Conservation (phyloP, 2,329 filamentous ascomycete species). For the Nannizziopsis barbatae region DNA sequence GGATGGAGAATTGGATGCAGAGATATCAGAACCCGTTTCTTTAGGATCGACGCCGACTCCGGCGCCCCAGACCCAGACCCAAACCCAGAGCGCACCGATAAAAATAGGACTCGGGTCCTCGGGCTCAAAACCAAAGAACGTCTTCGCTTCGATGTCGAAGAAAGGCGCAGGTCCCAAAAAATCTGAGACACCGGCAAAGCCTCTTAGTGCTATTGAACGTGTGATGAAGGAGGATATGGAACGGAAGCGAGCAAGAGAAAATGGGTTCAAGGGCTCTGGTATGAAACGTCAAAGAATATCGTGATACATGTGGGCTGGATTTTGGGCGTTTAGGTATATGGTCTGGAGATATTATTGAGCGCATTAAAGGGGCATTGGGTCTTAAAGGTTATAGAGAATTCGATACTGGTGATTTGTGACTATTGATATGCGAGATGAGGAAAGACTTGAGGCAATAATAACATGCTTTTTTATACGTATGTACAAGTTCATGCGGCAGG, state of each 20-base stretch:
- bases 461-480: too few species aligned
- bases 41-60: constrained; percentile 1
- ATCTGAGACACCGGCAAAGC: constrained; percentile 11
- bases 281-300: constrained; percentile 14
- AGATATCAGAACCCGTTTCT: constrained; percentile 3
- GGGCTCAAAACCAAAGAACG: constrained; percentile 15
- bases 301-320: background rate
- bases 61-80: constrained; percentile 3
- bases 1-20: background rate
- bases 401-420: too few species aligned
- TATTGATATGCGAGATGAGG: too few species aligned
- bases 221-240: constrained; percentile 18
- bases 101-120: constrained; percentile 9
- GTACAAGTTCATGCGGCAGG: too few species aligned
- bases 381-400: too few species aligned
- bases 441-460: too few species aligned
- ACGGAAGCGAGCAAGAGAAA: constrained; percentile 12
- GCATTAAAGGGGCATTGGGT: too few species aligned
- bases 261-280: background rate
- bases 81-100: constrained; percentile 4
- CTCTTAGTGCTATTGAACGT: constrained; percentile 14
- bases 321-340: background rate
- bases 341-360: background rate
- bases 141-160: constrained; percentile 15
- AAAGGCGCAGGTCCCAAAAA: constrained; percentile 12